Evolutionary conservation across 1,284 basidiomycete genomes (phyloP).

Genomic region (Phellopilus nigrolimitatus): DNA sequence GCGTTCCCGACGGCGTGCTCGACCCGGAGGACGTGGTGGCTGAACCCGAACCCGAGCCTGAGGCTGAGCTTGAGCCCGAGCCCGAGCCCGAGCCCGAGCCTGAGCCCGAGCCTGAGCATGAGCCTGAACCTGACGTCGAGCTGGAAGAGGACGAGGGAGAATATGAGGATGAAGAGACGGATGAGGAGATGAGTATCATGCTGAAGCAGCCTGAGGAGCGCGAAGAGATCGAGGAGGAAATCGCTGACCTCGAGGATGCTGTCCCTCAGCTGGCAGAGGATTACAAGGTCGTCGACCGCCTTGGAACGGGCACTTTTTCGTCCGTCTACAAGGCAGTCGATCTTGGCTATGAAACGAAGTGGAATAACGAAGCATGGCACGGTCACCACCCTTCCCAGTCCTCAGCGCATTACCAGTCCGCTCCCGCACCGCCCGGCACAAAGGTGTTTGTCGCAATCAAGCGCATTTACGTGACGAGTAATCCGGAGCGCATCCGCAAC

Average conservation of each 20-base stretch:
- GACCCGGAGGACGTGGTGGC: slow-evolving; percentile 25
- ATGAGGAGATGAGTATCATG: slow-evolving; percentile 54
- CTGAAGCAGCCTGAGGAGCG: slow-evolving; percentile 65
- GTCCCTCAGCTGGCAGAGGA: slow-evolving; percentile 62
- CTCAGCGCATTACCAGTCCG: slow-evolving; percentile 57
- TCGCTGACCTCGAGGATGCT: slow-evolving; percentile 53
- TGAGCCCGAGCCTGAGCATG: slow-evolving; percentile 25
- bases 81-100: background rate
- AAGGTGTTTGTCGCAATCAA: slow-evolving; percentile 91
- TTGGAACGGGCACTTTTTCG: slow-evolving; percentile 97
- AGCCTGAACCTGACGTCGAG: slow-evolving; percentile 20
- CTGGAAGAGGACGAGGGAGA: slow-evolving; percentile 28
- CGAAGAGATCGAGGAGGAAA: slow-evolving; percentile 73
- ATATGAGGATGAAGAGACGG: slow-evolving; percentile 35
- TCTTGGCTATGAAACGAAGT: slow-evolving; percentile 65
- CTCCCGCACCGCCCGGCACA: slow-evolving; percentile 34
- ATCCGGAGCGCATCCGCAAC: slow-evolving; percentile 88
- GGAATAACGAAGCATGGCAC: slow-evolving; percentile 82
- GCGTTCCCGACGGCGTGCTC: background rate
- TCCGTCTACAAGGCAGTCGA: slow-evolving; percentile 98
- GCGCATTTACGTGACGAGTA: slow-evolving; percentile 95
- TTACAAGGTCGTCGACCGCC: slow-evolving; percentile 84
- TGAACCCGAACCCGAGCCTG: slow-evolving; percentile 29
- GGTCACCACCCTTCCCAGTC: slow-evolving; percentile 55
- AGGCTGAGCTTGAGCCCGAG: no score